Evolutionary conservation across 1,139 yeast species (phyloP), one percentile per base, ranked within the genome.

Genomic region (Pneumocystis murina): DNA sequence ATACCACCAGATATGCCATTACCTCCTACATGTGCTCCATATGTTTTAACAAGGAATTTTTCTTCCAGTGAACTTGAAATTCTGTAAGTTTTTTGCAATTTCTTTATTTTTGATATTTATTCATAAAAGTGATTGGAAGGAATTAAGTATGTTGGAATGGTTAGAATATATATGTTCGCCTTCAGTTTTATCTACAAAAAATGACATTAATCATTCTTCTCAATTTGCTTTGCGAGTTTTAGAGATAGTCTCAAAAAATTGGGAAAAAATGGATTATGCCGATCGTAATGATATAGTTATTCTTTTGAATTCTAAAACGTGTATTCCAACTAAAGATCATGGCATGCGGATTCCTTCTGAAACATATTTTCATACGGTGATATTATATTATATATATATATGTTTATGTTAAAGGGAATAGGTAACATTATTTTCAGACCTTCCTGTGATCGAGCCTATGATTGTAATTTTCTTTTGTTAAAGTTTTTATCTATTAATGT

Each of bases 261-360:
- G 77, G 77, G 61, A 61, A 4, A 43, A 64, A 20, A 61, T 72
- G n/a, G 54, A 64, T 8, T 41, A 63, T 3, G 62, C 63, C 0
- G 67, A 67, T 10, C 65, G 68, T 38, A 60, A 41, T 1, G 60
- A 48, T 3, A 64, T 75, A 0, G 63, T 61, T 20, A 60, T 64
- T 5, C 59, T 69, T n/a, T 65, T 77, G 43, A 60, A 65, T 8
- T 59, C 65, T 3, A 66, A 68, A 5, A 69, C 71, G 6, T 75
- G 77, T 62, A 71, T 76, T 28, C 77, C 79, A 1, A 76, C 55
- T 24, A 48, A 78, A 4, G 74, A 74, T 57, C 69, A 71, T 28
- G 79, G 79, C 1, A 71, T 75, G 73, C 72, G 72, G 61, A 40
- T 57, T 28, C 79, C 79, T 0, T 54, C 67, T 1, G 75, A 76